Conservation (phyloP, 2,329 filamentous ascomycete species). For the Colletotrichum chlorophyti region DNA sequence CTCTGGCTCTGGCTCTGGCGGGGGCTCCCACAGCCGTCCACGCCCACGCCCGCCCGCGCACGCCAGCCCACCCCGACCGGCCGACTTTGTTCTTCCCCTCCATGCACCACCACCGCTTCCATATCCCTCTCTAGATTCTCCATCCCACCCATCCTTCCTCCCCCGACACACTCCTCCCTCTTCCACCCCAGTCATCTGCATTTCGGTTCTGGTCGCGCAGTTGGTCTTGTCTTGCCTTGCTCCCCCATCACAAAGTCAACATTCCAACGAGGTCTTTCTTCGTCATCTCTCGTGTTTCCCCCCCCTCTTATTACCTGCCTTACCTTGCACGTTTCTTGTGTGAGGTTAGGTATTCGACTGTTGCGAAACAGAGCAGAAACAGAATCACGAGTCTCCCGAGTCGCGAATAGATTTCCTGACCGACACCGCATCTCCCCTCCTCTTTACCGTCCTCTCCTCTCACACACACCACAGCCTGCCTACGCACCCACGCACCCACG, state of each 20-base stretch:
- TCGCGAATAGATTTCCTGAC: constrained; percentile 2
- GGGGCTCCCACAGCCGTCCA: too few species aligned
- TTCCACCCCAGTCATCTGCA: constrained; percentile 4
- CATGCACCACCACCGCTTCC: background rate
- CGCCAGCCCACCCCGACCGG: background rate
- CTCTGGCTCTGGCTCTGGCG: too few species aligned
- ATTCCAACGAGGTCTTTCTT: constrained; percentile 8
- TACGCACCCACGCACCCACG: too few species aligned
- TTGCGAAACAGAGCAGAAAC: constrained; percentile 25
- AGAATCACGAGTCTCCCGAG: constrained; percentile 7
- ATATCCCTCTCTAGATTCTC: background rate
- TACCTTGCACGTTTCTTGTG: background rate
- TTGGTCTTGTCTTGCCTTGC: constrained; percentile 10
- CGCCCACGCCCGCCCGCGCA: background rate
- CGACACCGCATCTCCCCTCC: constrained; percentile 15
- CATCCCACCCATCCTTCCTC: constrained; percentile 8
- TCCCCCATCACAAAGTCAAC: background rate
- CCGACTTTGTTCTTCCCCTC: background rate
- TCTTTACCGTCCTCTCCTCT: background rate
- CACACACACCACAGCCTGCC: background rate
- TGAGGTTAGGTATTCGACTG: background rate
- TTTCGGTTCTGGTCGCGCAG: constrained; percentile 2
- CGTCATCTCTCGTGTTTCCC: background rate
- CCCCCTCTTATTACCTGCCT: background rate
- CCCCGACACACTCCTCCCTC: background rate